A percentile compares a stretch with the other conserved stretches of the same genome.
These are phyloP conservation scores for Annona squamosa DNA, from an alignment of 164 flowering plant species.

Conservation along the genomic window DNA sequence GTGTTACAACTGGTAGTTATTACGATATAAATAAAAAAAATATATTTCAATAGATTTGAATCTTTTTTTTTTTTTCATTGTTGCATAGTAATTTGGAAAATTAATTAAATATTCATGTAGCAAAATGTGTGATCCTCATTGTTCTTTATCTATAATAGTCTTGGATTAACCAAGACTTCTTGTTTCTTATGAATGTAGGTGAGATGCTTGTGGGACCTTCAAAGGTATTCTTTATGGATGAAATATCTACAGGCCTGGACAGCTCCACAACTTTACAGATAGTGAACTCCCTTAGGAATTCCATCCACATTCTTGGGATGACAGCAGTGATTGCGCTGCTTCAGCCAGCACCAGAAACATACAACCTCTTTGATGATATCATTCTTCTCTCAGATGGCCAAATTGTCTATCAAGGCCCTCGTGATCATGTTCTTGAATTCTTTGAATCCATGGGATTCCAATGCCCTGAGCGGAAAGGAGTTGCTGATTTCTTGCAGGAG, in stretches of 20 bases:
- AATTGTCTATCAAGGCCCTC: slow-evolving; percentile 66
- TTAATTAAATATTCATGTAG: no score
- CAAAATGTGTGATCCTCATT: no score
- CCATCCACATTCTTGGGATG: slow-evolving; percentile 45
- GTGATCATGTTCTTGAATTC: slow-evolving; percentile 50
- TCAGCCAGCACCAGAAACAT: slow-evolving; percentile 82
- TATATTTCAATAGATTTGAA: not conserved
- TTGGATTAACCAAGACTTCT: not conserved
- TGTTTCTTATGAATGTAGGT: slow-evolving; percentile 3
- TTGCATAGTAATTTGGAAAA: not conserved
- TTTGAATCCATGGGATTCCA: slow-evolving; percentile 40
- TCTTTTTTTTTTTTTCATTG: not conserved
- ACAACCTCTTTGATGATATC: slow-evolving; percentile 63
- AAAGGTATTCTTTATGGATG: slow-evolving; percentile 14
- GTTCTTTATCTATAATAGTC: no score
- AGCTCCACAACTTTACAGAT: slow-evolving; percentile 64
- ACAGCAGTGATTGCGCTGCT: slow-evolving; percentile 70
- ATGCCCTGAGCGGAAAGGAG: slow-evolving; percentile 31
- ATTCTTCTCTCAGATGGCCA: slow-evolving; percentile 63
- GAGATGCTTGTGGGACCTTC: slow-evolving; percentile 17
- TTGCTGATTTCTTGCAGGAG: slow-evolving; percentile 33
- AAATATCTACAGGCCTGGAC: slow-evolving; percentile 35
- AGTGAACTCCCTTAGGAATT: slow-evolving; percentile 48
- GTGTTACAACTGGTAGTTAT: slow-evolving; percentile 23
- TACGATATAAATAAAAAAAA: not conserved